Evolutionary conservation across 805 yeast species (phyloP), one percentile per base, ranked within the genome.

Genomic region (Priceomyces haplophilus): DNA sequence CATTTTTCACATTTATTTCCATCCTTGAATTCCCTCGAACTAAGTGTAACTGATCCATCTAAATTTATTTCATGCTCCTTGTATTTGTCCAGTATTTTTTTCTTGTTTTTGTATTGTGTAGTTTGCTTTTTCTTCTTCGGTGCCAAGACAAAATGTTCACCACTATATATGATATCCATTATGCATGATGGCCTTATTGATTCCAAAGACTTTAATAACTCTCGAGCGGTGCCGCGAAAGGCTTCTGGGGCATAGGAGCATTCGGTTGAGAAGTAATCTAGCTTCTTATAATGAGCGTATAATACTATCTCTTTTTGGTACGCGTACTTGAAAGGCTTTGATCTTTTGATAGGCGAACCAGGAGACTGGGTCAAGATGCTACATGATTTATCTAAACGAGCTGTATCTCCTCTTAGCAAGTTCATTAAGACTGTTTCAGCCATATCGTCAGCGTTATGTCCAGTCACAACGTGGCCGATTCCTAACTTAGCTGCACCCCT

Each of bases 161-260:
- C 99, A 50, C 96, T 86, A 51, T 86, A 85, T 24, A 93, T 93
- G 42, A 93, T 87, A 65, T 93, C 99, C 61, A 93, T 79, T 43
- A 93, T 93, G 56, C 97, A 85, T 29, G 93, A 82, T 12, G 99
- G 97, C 53, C 97, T 76, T 1, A 90, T 82, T 3, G 91, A 79
- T 59, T 93, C 99, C 33, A 93, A 67, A 50, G 88, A 86, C 64
- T 93, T 93, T 73, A 93, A 81, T 20, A 93, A 71, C 45, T 89
- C 88, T 58, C 99, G 77, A 0, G 99, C 97, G 0, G 98, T 93
- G 15, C 99, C 99, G 51, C 99, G 73, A 57, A 93, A 93, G 0
- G 99, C 98, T 61, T 93, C 99, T 1, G 99, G 98, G 0, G 99
- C 96, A 67, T 93, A 93, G 0, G 97, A 84, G 61, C 99, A 93